These are phyloP conservation scores for Flaveria ramosissima DNA, from an alignment of 129 eudicot species.

Conservation along the genomic window DNA sequence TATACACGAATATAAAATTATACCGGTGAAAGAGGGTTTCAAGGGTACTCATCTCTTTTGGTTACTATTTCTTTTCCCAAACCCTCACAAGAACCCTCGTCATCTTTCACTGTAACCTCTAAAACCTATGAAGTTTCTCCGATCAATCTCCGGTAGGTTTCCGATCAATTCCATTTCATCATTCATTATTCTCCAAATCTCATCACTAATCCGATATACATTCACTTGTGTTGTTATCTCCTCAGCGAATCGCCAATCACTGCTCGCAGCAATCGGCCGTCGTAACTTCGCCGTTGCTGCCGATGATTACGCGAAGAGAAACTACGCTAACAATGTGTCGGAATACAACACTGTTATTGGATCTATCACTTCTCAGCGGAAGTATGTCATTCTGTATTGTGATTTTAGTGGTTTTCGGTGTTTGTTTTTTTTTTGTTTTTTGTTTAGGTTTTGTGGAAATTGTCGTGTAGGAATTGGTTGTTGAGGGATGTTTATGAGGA, in stretches of 20 bases:
- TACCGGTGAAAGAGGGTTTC: neutral
- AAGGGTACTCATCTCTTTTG: neutral
- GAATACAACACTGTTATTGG: conserved; percentile 82
- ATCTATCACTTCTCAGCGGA: conserved; percentile 69
- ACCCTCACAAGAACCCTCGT: conserved; percentile 38
- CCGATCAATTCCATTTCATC: neutral
- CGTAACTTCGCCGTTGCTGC: conserved; percentile 56
- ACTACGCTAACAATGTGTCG: conserved; percentile 79
- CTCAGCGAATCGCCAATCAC: conserved; percentile 48
- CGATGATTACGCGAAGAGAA: conserved; percentile 60
- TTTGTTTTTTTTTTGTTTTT: neutral
- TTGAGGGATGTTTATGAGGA: conserved; percentile 95
- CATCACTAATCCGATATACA: neutral
- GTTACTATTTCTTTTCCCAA: neutral
- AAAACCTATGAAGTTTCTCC: conserved; percentile 64
- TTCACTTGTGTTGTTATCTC: neutral
- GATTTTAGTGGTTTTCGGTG: neutral
- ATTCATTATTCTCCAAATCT: neutral
- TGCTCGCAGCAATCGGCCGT: conserved; percentile 56
- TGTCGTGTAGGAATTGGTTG: conserved; percentile 50
- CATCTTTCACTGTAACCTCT: conserved; percentile 3
- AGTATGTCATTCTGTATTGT: conserved; percentile 33
- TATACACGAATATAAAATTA: too few relatives aligned
- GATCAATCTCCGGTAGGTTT: conserved; percentile 51
- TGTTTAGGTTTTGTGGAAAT: neutral